Conservation (phyloP, 2,329 filamentous ascomycete genomes). For the Malbranchea cinnamomea region DNA sequence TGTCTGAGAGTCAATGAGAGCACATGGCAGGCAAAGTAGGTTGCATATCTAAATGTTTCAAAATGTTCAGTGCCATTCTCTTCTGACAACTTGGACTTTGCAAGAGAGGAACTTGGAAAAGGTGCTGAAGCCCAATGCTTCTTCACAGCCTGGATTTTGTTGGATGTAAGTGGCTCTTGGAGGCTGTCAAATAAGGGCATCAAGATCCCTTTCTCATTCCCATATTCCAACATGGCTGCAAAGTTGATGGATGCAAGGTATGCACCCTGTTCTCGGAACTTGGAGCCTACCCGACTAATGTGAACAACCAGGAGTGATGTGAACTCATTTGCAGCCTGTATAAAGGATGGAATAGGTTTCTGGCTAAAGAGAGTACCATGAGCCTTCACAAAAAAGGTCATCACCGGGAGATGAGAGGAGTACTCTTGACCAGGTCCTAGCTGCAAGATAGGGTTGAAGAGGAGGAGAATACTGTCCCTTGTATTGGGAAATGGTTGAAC, state of each 20-base stretch:
- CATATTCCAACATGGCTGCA: conserved; percentile 41
- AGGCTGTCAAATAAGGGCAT: conserved; percentile 15
- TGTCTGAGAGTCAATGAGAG: conserved; percentile 31
- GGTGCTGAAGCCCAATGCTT: conserved; percentile 11
- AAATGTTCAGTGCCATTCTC: conserved; percentile 11
- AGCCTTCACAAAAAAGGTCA: conserved; percentile 37
- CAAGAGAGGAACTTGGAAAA: conserved; percentile 4
- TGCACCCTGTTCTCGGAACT: conserved; percentile 39
- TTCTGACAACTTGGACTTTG: no score
- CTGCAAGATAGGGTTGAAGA: conserved; percentile 38
- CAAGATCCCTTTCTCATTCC: conserved; percentile 23
- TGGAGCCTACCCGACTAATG: conserved; percentile 31
- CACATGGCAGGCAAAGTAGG: conserved; percentile 27
- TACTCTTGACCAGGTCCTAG: conserved; percentile 11
- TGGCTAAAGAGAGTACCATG: conserved; percentile 36
- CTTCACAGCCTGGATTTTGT: conserved; percentile 12
- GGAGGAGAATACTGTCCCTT: conserved; percentile 39
- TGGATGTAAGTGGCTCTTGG: no score
- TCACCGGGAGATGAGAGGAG: conserved; percentile 20
- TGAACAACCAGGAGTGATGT: conserved; percentile 32
- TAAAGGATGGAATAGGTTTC: conserved; percentile 23
- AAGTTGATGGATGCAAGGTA: conserved; percentile 41
- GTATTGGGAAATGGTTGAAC: conserved; percentile 41
- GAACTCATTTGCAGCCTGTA: conserved; percentile 26
- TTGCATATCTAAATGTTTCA: conserved; percentile 23